These are phyloP conservation scores for Solanum appendiculatum DNA, from an alignment of 257 asterid genomes.

Conservation along the genomic window DNA sequence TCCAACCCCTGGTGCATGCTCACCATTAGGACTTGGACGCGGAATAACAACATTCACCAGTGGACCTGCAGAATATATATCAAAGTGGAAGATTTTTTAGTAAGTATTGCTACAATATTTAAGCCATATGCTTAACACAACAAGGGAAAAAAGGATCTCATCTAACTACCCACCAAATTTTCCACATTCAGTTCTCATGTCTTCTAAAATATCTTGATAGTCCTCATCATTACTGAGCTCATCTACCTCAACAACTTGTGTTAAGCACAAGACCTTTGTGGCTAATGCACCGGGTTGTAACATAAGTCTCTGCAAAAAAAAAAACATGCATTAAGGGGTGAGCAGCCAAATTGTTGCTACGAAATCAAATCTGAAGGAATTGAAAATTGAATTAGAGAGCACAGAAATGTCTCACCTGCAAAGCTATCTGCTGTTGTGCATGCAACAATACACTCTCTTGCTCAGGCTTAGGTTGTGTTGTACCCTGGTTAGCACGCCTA, in stretches of 20 bases:
- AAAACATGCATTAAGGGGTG: background rate
- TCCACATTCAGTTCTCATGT: slow-evolving; percentile 85
- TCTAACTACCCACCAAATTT: slow-evolving; percentile 31
- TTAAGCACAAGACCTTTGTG: slow-evolving; percentile 79
- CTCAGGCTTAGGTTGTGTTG: slow-evolving; percentile 80
- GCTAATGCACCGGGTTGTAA: slow-evolving; percentile 48
- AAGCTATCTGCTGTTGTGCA: slow-evolving; percentile 88
- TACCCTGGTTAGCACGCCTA: slow-evolving; percentile 89
- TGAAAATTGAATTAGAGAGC: background rate
- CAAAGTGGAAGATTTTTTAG: background rate
- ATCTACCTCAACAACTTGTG: slow-evolving; percentile 55
- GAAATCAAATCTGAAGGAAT: background rate
- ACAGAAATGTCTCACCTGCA: slow-evolving; percentile 45
- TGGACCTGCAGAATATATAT: slow-evolving; percentile 40
- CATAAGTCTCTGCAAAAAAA: slow-evolving; percentile 55
- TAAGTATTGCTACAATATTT: slow-evolving; percentile 8
- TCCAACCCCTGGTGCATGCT: slow-evolving; percentile 75
- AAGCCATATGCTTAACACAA: slow-evolving; percentile 3
- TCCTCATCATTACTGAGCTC: slow-evolving; percentile 74
- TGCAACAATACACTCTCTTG: slow-evolving; percentile 85
- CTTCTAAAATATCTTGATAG: slow-evolving; percentile 78
- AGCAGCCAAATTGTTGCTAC: background rate
- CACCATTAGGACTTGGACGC: slow-evolving; percentile 68
- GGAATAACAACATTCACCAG: slow-evolving; percentile 76
- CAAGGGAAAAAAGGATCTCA: background rate